A percentile compares a stretch with the other conserved stretches of the same genome.
Evolutionary conservation across 2,329 filamentous ascomycete genomes (phyloP).

Genomic region (Cladosporium phlei): DNA sequence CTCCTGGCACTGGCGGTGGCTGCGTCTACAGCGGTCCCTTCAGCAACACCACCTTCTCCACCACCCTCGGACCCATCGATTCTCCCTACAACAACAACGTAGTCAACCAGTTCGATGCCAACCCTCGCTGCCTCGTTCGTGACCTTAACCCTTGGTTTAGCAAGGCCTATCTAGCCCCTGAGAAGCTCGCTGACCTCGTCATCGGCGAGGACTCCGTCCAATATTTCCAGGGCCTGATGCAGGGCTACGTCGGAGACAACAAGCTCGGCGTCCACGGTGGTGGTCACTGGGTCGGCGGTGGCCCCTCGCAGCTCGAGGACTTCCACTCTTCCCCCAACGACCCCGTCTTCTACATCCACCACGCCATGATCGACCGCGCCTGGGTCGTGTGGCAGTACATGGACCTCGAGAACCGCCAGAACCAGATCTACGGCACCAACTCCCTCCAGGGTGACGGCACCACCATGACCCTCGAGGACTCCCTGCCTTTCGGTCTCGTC

Average conservation of each 20-base stretch:
- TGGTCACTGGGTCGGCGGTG: conserved; percentile 46
- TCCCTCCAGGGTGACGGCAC: conserved; percentile 43
- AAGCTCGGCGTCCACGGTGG: conserved; percentile 40
- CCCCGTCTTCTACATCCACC: conserved; percentile 48
- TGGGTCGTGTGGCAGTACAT: conserved; percentile 50
- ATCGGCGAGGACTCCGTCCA: conserved; percentile 24
- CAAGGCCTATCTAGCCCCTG: conserved; percentile 19
- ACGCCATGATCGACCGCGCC: conserved; percentile 43
- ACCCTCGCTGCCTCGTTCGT: conserved; percentile 24
- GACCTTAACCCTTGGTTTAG: conserved; percentile 24
- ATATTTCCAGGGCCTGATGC: conserved; percentile 26
- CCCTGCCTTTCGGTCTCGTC: conserved; percentile 33
- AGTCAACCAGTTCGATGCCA: conserved; percentile 21
- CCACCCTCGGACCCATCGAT: conserved; percentile 30
- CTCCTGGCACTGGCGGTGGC: conserved; percentile 52
- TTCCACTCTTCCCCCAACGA: conserved; percentile 44
- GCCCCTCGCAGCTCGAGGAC: conserved; percentile 38
- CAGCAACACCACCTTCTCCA: conserved; percentile 36
- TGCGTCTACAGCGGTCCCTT: conserved; percentile 52
- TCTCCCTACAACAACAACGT: conserved; percentile 28
- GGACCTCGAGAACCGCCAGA: conserved; percentile 36
- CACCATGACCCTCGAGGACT: conserved; percentile 43
- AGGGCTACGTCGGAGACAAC: conserved; percentile 29
- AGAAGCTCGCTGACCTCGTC: conserved; percentile 23
- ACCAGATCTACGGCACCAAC: conserved; percentile 40